Evolutionary conservation across 176 grass and related monocot genomes (phyloP).

Genomic region (Eremochloa ophiuroides): DNA sequence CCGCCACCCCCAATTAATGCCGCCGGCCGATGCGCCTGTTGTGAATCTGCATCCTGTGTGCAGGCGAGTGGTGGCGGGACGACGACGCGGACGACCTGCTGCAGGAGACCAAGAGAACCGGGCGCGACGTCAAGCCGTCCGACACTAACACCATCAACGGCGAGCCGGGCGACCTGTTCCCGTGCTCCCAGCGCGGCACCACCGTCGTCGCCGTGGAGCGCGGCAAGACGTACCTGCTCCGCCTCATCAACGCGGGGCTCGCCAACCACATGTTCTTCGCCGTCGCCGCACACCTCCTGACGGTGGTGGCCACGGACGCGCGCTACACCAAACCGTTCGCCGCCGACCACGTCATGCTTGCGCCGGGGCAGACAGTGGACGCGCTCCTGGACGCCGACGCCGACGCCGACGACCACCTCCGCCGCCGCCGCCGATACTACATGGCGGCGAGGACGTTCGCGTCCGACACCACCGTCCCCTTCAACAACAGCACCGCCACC

Average conservation of each 20-base stretch:
- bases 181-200: neutral
- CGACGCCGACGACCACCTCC: neutral
- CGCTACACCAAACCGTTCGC: conserved; percentile 1
- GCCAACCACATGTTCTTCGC: conserved; percentile 49
- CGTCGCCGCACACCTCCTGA: conserved; percentile 50
- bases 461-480: neutral
- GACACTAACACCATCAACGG: conserved; percentile 57
- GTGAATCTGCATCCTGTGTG: too few relatives aligned
- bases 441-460: conserved; percentile 28
- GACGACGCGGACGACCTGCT: neutral
- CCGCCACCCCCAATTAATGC: too few relatives aligned
- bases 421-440: conserved; percentile 19
- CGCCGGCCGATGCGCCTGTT: too few relatives aligned
- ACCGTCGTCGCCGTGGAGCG: conserved; percentile 25
- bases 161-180: conserved; percentile 25
- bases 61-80: conserved; percentile 35
- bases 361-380: conserved; percentile 32
- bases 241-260: conserved; percentile 58
- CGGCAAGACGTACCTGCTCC: conserved; percentile 64
- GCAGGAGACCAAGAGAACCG: neutral
- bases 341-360: conserved; percentile 12
- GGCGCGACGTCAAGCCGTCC: conserved; percentile 4
- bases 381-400: conserved; percentile 19
- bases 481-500: conserved; percentile 33
- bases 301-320: conserved; percentile 26